Percentiles rank a stretch among this genome's conserved stretches.
These are phyloP conservation scores for Dianthus caryophyllus DNA, from an alignment of 148 eudicot species.

Conservation along the genomic window DNA sequence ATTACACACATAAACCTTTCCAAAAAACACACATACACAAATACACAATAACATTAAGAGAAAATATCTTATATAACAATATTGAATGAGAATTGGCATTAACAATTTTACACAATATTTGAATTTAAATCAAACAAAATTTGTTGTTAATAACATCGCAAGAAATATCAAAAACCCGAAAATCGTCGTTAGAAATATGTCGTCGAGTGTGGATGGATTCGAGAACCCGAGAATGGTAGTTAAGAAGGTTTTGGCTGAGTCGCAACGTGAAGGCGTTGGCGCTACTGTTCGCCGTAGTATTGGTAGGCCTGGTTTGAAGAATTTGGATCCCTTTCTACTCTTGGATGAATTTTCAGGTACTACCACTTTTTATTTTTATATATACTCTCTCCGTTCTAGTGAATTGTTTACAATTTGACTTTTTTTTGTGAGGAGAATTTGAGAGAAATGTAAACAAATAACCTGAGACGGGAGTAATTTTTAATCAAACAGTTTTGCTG, in stretches of 20 bases:
- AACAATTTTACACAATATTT: slow-evolving; percentile 10
- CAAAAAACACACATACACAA: too few relatives aligned
- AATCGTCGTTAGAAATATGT: neutral
- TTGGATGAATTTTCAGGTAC: slow-evolving; percentile 91
- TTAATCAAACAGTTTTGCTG: neutral
- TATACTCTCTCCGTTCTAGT: too few relatives aligned
- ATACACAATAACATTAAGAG: too few relatives aligned
- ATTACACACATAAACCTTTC: neutral
- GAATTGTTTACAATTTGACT: too few relatives aligned
- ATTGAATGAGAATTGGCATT: slow-evolving; percentile 17
- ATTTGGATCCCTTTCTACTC: slow-evolving; percentile 81
- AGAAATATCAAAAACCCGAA: neutral
- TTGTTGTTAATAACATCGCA: neutral
- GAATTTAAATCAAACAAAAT: slow-evolving; percentile 9
- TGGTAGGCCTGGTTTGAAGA: slow-evolving; percentile 67
- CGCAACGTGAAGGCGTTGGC: slow-evolving; percentile 39
- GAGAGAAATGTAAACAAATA: too few relatives aligned
- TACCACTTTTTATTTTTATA: too few relatives aligned
- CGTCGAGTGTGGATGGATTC: slow-evolving; percentile 11
- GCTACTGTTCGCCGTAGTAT: slow-evolving; percentile 45
- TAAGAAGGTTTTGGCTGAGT: slow-evolving; percentile 36
- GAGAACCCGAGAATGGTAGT: slow-evolving; percentile 30
- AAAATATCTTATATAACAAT: neutral
- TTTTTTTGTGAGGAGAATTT: too few relatives aligned
- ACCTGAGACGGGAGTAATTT: too few relatives aligned